Evolutionary conservation across 345 rosid species (phyloP), one percentile per base, ranked within the genome.

Genomic region (Heritiera fomes): DNA sequence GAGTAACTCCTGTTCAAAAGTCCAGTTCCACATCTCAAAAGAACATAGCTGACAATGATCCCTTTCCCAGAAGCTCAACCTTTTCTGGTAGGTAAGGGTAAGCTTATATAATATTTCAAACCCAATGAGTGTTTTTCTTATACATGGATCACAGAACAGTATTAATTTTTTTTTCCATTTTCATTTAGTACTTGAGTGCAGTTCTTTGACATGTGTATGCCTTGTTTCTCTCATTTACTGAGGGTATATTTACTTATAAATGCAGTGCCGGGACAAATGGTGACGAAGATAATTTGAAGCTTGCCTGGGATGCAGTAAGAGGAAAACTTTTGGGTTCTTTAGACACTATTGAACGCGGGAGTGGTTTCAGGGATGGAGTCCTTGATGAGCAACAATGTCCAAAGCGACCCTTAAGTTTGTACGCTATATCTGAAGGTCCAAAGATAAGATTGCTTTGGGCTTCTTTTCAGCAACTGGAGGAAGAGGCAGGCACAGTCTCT

Each of bases 21-120:
- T 79, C 90, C 28, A 41, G 50, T 78, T 82, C 75, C 73, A 77
- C 83, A 73, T 70, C 86, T 28, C 80, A 40, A 80, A 84, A 84
- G 61, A 82, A 75, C 38, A 78, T 75, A 9, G 61, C 78, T 20
- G 78, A 75, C 49, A 83, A 86, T 13, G 79, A 67, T 62, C 76
- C 77, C 50, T 80, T 76, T 67, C 75, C 74, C 77, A 84, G 81
- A 70, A 82, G 83, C 83, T 68, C 89, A 75, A 79, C 84, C 80
- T 82, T 91, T 81, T 84, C 93, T 92, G 97, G 98, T 91, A 89
- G 96, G 97, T 93, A 95, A 91, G 97, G 92, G 89, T 91, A 88
- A 87, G 88, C 85, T 78, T 70, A 73, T 80, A 7, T 61, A 77
- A 69, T 70, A 56, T 78, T 80, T 81, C 40, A 5, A 68, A 53